Evolutionary conservation across 352 stramenopile species (phyloP).

Genomic region (Pythium brassicae): DNA sequence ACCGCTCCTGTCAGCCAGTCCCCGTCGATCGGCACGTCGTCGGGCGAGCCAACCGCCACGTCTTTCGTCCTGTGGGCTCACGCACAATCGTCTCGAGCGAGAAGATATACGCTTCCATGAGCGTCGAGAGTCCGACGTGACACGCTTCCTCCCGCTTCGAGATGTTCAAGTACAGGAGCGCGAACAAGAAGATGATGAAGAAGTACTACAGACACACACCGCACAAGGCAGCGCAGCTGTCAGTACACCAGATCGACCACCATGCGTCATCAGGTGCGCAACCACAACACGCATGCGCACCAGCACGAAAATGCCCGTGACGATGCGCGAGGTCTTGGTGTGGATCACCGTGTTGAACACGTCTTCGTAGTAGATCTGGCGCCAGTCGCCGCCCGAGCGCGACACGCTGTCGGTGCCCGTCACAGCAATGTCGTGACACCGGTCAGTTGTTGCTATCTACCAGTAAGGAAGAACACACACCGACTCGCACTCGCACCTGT

Average conservation of each 20-base stretch:
- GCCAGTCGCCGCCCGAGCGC: slow-evolving; percentile 74
- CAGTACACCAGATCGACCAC: neutral
- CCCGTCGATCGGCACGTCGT: too few species aligned
- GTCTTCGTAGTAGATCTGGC: slow-evolving; percentile 81
- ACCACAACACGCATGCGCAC: slow-evolving; percentile 22
- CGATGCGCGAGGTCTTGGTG: slow-evolving; percentile 75
- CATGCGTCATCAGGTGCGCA: slow-evolving; percentile 1
- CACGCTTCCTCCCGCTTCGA: slow-evolving; percentile 55
- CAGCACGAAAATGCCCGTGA: slow-evolving; percentile 70
- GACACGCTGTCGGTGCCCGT: slow-evolving; percentile 17
- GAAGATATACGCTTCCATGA: slow-evolving; percentile 85
- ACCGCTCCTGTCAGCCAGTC: too few species aligned
- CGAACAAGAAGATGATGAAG: slow-evolving; percentile 79
- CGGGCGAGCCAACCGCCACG: too few species aligned
- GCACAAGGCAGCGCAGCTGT: neutral
- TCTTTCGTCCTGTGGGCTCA: too few species aligned
- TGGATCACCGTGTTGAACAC: slow-evolving; percentile 87
- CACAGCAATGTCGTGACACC: too few species aligned
- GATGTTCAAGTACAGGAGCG: slow-evolving; percentile 67
- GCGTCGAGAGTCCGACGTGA: slow-evolving; percentile 65
- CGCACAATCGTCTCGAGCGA: slow-evolving; percentile 84
- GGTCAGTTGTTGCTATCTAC: too few species aligned
- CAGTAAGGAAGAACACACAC: neutral
- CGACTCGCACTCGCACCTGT: slow-evolving; percentile 35
- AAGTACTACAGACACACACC: slow-evolving; percentile 43